Base-by-base conservation (phyloP, 192 early-diverging fungal genomes). In the Coemansia sp. region DNA sequence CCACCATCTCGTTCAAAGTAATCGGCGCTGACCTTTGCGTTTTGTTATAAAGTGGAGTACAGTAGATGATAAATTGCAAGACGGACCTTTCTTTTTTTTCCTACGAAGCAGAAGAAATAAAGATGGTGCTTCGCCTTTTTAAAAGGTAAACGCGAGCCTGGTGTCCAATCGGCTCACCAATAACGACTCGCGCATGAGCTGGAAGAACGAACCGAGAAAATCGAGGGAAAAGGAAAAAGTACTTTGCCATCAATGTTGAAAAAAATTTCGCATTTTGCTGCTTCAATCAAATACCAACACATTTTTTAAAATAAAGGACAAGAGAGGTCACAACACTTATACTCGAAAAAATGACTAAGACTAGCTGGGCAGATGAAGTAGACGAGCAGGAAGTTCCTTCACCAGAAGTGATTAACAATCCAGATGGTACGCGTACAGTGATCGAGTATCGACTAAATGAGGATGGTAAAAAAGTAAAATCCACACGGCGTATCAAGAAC, bases 401-500 rank as follows among this genome's bases (percentile, higher is more conserved):
- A 31, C 57, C 54, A 21, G 54, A 69, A 38, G 57, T 80, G 19
- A 67, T 74, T 16, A 21, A 18, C 49, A 87, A 89, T 41, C 86
- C 87, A 56, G 89, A 94, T 62, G 93, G 90, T 23, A 90, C 93
- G 65, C 90, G 89, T 69, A 88, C 88, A 7, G 84, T 93, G 54
- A 85, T 91, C 41, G 90, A 93, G 81, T 88, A 90, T 82, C 85
- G 82, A 60, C 77, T 82, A n/a, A 96, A 94, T 64, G 94, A 93
- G 24, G 91, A 94, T 49, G 94, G 94, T 69, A 91, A 94, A 72
- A 93, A 88, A 82, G 93, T 97, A 52, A 94, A 92, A 81, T 83
- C 93, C 62, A 93, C 92, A 22, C 85, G 89, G 53, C 88, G 88
- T 62, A 90, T 97, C 49, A 85, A 87, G 59, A 88, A 87, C 50